phyloP scores from a whole-genome alignment of 371 early-diverging fungal species.

The Circinella umbellata region DNA sequence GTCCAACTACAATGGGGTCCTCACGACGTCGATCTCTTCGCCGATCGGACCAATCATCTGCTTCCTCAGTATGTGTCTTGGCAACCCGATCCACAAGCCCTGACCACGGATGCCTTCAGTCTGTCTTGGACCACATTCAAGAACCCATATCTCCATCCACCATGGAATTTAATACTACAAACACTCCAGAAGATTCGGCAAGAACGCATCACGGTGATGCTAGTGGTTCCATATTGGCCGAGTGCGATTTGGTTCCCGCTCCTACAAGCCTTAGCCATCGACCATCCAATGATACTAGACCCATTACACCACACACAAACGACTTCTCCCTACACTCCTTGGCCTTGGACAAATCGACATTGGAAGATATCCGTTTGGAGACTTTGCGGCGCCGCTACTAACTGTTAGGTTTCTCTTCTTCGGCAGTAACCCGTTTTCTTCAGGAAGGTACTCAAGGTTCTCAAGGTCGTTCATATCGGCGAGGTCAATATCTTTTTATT shows the following conservation, averaged over 20 bases:
- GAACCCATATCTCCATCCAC: conserved; percentile 12
- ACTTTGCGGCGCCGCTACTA: conserved; percentile 1
- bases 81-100: conserved; percentile 13
- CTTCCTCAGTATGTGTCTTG: conserved; percentile 24
- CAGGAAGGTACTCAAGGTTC: not conserved
- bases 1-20: conserved; percentile 11
- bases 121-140: not conserved
- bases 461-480: not conserved
- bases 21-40: conserved; percentile 28
- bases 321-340: conserved; percentile 14
- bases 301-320: not conserved
- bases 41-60: conserved; percentile 19
- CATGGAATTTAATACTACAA: conserved; percentile 15
- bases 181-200: not conserved
- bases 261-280: conserved; percentile 13
- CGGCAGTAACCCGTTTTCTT: too few relatives aligned
- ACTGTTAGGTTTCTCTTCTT: not conserved
- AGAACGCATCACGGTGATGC: conserved; percentile 1
- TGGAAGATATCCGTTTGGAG: conserved; percentile 14
- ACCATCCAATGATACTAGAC: conserved; percentile 7
- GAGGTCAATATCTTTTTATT: not conserved
- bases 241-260: conserved; percentile 30
- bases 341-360: conserved; percentile 16
- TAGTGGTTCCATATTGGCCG: conserved; percentile 9
- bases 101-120: conserved; percentile 4